phyloP scores from a whole-genome alignment of 2,329 filamentous ascomycete species.

The Exophiala alcalophila region DNA sequence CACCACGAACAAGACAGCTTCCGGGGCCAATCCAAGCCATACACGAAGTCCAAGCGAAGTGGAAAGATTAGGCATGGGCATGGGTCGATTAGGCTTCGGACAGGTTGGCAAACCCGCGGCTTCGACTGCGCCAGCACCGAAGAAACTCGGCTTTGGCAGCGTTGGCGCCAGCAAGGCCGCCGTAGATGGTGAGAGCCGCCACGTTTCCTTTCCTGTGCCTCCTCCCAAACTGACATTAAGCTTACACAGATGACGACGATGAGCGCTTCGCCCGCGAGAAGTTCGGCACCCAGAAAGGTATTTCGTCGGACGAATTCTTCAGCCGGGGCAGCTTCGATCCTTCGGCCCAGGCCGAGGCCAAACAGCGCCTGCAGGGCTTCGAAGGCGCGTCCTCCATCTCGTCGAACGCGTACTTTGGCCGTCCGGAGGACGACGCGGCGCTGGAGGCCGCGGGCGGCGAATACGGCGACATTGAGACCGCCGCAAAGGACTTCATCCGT shows the following conservation, averaged over 20 bases:
- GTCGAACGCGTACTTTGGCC: slow-evolving; percentile 95
- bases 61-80: slow-evolving; percentile 85
- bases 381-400: slow-evolving; percentile 91
- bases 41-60: slow-evolving; percentile 69
- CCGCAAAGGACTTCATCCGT: slow-evolving; percentile 92
- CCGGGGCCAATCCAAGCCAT: slow-evolving; percentile 57
- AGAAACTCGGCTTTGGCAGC: slow-evolving; percentile 84
- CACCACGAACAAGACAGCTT: slow-evolving; percentile 60
- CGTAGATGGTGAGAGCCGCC: slow-evolving; percentile 57
- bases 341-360: slow-evolving; percentile 76
- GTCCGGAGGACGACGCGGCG: slow-evolving; percentile 73
- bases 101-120: slow-evolving; percentile 58
- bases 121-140: slow-evolving; percentile 56
- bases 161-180: slow-evolving; percentile 71
- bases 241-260: slow-evolving; percentile 60
- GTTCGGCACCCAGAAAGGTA: slow-evolving; percentile 90
- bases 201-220: not conserved
- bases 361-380: slow-evolving; percentile 82
- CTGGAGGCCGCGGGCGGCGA: slow-evolving; percentile 57
- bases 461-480: slow-evolving; percentile 87
- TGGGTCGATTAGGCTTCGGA: slow-evolving; percentile 81
- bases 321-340: slow-evolving; percentile 85
- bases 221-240: not conserved
- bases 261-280: slow-evolving; percentile 81
- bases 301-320: slow-evolving; percentile 98